Percentiles rank a stretch among this genome's conserved stretches.
These are phyloP conservation scores for Solidago caesia DNA, from an alignment of 129 eudicot species.

Conservation along the genomic window DNA sequence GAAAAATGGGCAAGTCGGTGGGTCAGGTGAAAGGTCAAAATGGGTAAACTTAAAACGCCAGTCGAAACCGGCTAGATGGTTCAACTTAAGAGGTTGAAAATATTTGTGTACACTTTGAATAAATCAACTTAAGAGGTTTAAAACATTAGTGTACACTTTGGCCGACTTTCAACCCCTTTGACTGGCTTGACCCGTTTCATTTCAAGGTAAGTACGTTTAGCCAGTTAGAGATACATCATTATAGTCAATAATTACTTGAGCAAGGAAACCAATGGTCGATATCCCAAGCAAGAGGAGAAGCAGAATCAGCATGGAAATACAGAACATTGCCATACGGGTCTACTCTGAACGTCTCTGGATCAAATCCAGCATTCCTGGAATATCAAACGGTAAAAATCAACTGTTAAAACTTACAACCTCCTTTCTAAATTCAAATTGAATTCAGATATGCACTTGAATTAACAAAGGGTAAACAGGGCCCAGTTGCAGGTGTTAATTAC, in stretches of 20 bases:
- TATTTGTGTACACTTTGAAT: neutral
- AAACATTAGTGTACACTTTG: neutral
- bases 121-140: neutral
- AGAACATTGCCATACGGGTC: constrained; percentile 97
- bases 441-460: neutral
- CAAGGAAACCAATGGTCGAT: constrained; percentile 98
- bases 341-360: constrained; percentile 89
- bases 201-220: neutral
- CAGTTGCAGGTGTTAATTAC: constrained; percentile 34
- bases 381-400: constrained; percentile 6
- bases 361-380: constrained; percentile 92
- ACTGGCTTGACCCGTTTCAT: constrained; percentile 7
- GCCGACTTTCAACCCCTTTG: neutral
- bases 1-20: neutral
- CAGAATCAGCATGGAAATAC: constrained; percentile 82
- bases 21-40: neutral
- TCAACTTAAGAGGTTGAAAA: neutral
- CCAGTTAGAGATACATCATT: neutral
- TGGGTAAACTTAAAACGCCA: neutral
- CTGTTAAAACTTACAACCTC: neutral
- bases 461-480: neutral
- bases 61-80: neutral
- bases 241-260: constrained; percentile 56
- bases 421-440: constrained; percentile 5
- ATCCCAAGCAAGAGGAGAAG: constrained; percentile 97